Evolutionary conservation across 2,329 filamentous ascomycete species (phyloP).

Genomic region (Fusarium protoensiforme): DNA sequence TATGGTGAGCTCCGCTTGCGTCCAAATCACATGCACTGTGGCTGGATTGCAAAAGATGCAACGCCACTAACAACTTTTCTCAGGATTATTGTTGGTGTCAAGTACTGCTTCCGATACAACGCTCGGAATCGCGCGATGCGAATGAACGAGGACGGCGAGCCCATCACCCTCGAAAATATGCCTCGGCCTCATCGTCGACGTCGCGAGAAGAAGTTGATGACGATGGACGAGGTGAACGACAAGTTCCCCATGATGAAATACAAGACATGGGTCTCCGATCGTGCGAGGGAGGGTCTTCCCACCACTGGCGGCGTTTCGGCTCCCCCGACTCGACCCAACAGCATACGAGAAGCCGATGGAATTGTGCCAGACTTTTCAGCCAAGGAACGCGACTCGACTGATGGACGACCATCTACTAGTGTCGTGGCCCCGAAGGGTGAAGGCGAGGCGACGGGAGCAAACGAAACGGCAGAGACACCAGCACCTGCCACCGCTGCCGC

Average conservation of each 20-base stretch:
- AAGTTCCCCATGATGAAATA: conserved; percentile 97
- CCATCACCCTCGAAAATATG: conserved; percentile 88
- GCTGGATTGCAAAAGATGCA: background rate
- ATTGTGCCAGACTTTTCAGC: conserved; percentile 57
- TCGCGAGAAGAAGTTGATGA: conserved; percentile 98
- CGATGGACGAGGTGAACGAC: conserved; percentile 98
- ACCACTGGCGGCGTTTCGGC: conserved; percentile 85
- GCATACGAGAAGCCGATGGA: conserved; percentile 75
- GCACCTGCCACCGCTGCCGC: conserved; percentile 30
- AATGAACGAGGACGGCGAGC: conserved; percentile 83
- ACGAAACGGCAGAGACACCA: conserved; percentile 8
- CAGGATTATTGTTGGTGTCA: conserved; percentile 99
- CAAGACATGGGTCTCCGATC: conserved; percentile 89
- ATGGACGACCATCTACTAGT: conserved; percentile 51
- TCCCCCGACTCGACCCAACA: conserved; percentile 77
- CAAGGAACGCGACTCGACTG: conserved; percentile 59
- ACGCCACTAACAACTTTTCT: conserved; percentile 41
- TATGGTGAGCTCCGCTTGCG: conserved; percentile 76
- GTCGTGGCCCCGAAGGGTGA: conserved; percentile 26
- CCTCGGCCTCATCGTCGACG: conserved; percentile 85
- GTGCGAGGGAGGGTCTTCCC: conserved; percentile 85
- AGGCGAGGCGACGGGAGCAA: conserved; percentile 27
- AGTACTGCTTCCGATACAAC: conserved; percentile 99
- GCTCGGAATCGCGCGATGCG: conserved; percentile 87
- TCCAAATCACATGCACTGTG: conserved; percentile 3